A percentile compares a stretch with the other conserved stretches of the same genome.
Conservation (phyloP, 495 filamentous ascomycete species). For the Penicillium bialowiezense region DNA sequence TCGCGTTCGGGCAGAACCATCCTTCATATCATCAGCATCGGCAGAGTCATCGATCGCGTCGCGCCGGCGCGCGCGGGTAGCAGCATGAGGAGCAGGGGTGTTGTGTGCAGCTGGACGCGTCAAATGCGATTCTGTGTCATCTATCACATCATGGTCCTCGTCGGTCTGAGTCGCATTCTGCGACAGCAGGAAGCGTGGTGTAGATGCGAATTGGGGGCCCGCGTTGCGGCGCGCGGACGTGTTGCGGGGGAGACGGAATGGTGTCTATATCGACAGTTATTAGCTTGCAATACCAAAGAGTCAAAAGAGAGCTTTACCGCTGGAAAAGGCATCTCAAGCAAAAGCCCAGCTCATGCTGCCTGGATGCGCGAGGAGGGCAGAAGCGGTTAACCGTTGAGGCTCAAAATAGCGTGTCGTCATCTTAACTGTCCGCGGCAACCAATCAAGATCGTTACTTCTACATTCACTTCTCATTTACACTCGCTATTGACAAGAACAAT, state of each 20-base stretch:
- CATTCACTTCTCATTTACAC: too few relatives aligned
- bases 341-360: not conserved
- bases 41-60: constrained; percentile 40
- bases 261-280: constrained; percentile 18
- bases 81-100: constrained; percentile 2
- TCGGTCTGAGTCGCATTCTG: constrained; percentile 15
- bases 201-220: constrained; percentile 40
- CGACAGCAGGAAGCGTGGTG: constrained; percentile 41
- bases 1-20: not conserved
- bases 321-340: constrained; percentile 16
- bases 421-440: too few relatives aligned
- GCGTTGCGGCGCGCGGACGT: constrained; percentile 27
- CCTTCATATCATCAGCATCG: constrained; percentile 14
- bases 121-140: constrained; percentile 19
- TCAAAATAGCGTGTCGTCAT: too few relatives aligned
- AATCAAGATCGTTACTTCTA: too few relatives aligned
- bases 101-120: constrained; percentile 11
- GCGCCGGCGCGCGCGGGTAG: constrained; percentile 15
- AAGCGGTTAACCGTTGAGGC: not conserved
- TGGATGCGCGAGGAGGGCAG: not conserved
- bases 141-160: constrained; percentile 20
- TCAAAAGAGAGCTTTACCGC: constrained; percentile 3
- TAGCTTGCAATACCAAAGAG: not conserved
- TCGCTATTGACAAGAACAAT: too few relatives aligned
- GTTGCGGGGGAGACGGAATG: constrained; percentile 30